These are phyloP conservation scores for Hygrophorus pudorinus DNA, from an alignment of 768 basidiomycete genomes.

Conservation along the genomic window DNA sequence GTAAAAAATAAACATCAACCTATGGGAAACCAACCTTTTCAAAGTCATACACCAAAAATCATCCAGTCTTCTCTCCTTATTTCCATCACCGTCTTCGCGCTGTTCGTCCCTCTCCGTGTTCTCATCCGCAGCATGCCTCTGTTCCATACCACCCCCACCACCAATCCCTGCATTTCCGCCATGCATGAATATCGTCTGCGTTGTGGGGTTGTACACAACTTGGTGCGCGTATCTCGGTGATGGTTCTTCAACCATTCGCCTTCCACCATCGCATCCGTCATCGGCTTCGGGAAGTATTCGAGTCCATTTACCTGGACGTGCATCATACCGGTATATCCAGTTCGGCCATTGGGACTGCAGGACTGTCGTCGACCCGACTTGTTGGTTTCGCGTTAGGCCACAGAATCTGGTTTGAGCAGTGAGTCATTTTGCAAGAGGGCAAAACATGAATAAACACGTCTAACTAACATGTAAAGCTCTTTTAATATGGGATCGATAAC, in stretches of 20 bases:
- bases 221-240: constrained; percentile 68
- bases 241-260: constrained; percentile 27
- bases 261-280: constrained; percentile 7
- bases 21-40: constrained; percentile 35
- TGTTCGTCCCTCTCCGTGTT: constrained; percentile 11
- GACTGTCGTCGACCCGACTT: constrained; percentile 28
- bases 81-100: constrained; percentile 12
- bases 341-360: constrained; percentile 41
- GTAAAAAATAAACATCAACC: not conserved
- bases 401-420: constrained; percentile 37
- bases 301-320: constrained; percentile 56
- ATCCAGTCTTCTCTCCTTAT: constrained; percentile 45
- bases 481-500: constrained; percentile 51
- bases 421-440: not conserved
- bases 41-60: constrained; percentile 76
- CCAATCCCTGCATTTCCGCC: constrained; percentile 60
- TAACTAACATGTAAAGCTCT: constrained; percentile 65
- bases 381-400: constrained; percentile 40
- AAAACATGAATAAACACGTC: not conserved
- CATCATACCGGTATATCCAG: constrained; percentile 60
- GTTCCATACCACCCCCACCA: constrained; percentile 7
- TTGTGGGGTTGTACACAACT: constrained; percentile 57
- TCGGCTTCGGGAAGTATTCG: constrained; percentile 29
- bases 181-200: constrained; percentile 54
- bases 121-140: constrained; percentile 5